These are phyloP conservation scores for Euphorbia tirucalli DNA, from an alignment of 345 rosid species.

Conservation along the genomic window DNA sequence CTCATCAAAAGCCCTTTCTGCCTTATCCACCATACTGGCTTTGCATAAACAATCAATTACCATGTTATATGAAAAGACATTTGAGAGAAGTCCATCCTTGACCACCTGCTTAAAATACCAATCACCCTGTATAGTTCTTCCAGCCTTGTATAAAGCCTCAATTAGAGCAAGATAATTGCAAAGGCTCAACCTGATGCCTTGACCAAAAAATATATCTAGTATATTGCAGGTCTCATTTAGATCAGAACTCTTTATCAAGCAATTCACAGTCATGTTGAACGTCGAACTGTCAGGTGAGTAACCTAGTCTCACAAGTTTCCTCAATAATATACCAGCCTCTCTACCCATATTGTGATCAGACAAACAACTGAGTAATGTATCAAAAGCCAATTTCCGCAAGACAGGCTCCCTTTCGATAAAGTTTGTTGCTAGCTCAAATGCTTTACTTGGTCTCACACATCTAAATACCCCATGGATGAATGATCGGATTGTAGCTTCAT, in stretches of 20 bases:
- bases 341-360: conserved; percentile 61
- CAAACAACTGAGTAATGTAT: conserved; percentile 63
- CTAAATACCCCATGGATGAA: conserved; percentile 79
- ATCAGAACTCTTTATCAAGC: conserved; percentile 61
- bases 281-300: conserved; percentile 54
- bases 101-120: conserved; percentile 47
- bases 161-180: conserved; percentile 50
- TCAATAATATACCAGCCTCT: conserved; percentile 60
- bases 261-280: conserved; percentile 52
- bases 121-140: conserved; percentile 49
- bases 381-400: conserved; percentile 51
- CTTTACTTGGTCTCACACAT: conserved; percentile 42
- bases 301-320: conserved; percentile 47
- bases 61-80: conserved; percentile 63
- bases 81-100: conserved; percentile 44
- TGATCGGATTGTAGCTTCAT: conserved; percentile 77
- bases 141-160: conserved; percentile 54
- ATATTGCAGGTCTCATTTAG: conserved; percentile 54
- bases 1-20: conserved; percentile 40
- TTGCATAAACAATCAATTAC: conserved; percentile 79
- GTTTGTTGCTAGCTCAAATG: conserved; percentile 47
- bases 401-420: conserved; percentile 51
- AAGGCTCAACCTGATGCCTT: conserved; percentile 65
- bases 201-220: conserved; percentile 44
- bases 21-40: conserved; percentile 47